These are phyloP conservation scores for Vachellia pachyceras DNA, from an alignment of 306 rosid genomes.

Conservation along the genomic window DNA sequence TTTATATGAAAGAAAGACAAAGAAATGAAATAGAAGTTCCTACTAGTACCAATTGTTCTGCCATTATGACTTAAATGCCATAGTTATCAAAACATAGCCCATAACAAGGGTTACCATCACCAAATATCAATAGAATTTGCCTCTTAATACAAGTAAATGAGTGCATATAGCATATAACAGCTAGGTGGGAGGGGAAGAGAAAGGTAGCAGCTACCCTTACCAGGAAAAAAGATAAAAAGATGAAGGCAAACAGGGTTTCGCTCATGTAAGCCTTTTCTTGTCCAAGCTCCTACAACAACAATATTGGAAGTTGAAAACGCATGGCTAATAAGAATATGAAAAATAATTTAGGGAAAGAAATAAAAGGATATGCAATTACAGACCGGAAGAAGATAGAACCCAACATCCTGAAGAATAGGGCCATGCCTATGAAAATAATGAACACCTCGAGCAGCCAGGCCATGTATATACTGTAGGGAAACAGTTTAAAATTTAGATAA, in stretches of 20 bases:
- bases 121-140: conserved; percentile 20
- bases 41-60: neutral
- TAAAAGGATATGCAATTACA: no score
- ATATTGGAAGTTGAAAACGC: conserved; percentile 35
- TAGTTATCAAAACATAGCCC: conserved; percentile 7
- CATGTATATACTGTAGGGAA: no score
- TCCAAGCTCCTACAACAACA: conserved; percentile 73
- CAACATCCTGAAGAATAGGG: no score
- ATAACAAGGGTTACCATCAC: neutral
- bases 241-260: conserved; percentile 65
- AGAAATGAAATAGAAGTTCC: conserved; percentile 4
- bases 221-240: conserved; percentile 74
- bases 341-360: no score
- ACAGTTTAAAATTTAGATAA: no score
- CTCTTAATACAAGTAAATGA: conserved; percentile 1
- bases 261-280: conserved; percentile 72
- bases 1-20: neutral
- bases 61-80: conserved; percentile 19
- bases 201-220: conserved; percentile 46
- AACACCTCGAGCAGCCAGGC: no score
- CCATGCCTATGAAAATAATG: no score
- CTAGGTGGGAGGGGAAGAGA: conserved; percentile 12
- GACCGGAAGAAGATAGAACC: no score
- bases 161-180: conserved; percentile 18
- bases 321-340: neutral